A percentile compares a stretch with the other conserved stretches of the same genome.
phyloP scores from a whole-genome alignment of 164 flowering plant species.

The Chimonanthus salicifolius region DNA sequence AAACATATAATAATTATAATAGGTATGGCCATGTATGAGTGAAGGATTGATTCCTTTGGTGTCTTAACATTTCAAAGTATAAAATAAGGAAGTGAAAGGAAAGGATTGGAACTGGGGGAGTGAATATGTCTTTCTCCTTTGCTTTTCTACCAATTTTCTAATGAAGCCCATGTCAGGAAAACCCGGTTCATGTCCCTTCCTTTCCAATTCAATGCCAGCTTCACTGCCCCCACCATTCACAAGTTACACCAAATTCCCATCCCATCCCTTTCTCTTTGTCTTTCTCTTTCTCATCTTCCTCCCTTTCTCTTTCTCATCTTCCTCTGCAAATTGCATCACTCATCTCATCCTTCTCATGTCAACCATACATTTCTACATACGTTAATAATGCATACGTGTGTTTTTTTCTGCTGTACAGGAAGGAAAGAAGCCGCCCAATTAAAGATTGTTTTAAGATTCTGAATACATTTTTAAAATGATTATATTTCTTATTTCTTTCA shows the following conservation, averaged over 20 bases:
- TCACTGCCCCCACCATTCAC: background rate
- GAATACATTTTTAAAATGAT: too few relatives aligned
- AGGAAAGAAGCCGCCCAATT: too few relatives aligned
- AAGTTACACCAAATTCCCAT: background rate
- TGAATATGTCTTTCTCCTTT: background rate
- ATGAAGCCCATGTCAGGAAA: background rate
- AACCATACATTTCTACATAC: background rate
- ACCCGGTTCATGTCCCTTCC: constrained; percentile 2
- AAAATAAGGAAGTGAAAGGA: background rate
- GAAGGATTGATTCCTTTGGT: background rate
- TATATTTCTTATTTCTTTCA: too few relatives aligned
- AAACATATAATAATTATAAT: too few relatives aligned
- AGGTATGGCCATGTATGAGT: background rate
- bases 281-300: background rate
- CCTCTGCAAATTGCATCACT: background rate
- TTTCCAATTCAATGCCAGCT: background rate
- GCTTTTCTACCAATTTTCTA: background rate
- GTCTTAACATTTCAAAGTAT: background rate
- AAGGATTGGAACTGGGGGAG: background rate
- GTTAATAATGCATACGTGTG: background rate
- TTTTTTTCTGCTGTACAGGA: background rate
- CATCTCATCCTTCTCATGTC: background rate
- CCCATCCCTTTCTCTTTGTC: background rate
- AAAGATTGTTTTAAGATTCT: too few relatives aligned
- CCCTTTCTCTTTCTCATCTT: background rate